Evolutionary conservation across 208 protist species (phyloP).

Genomic region (Acanthamoeba triangularis): DNA sequence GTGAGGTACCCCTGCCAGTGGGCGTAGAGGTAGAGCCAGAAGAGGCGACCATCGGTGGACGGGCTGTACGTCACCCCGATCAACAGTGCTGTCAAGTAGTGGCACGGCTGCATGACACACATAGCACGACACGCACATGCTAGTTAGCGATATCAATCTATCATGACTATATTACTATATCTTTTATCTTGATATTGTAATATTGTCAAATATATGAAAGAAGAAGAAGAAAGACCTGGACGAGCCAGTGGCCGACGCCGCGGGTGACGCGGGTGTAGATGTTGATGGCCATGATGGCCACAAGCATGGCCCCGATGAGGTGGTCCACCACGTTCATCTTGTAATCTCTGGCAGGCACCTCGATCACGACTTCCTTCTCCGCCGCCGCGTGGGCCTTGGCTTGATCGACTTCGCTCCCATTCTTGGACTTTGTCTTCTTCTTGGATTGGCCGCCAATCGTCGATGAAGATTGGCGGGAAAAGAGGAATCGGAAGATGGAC

Average conservation of each 20-base stretch:
- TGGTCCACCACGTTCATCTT: slow-evolving; percentile 72
- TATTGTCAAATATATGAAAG: neutral
- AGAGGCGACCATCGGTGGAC: neutral
- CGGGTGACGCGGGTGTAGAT: slow-evolving; percentile 43
- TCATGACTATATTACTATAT: too few species aligned
- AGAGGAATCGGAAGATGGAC: neutral
- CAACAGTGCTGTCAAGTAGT: slow-evolving; percentile 58
- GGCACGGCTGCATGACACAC: slow-evolving; percentile 61
- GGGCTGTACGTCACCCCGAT: slow-evolving; percentile 46
- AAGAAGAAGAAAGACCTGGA: neutral
- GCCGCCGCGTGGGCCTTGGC: neutral
- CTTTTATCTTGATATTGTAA: too few species aligned
- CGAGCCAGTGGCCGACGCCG: slow-evolving; percentile 61
- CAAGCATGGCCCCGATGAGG: neutral
- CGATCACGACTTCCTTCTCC: neutral
- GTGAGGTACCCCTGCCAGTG: slow-evolving; percentile 64
- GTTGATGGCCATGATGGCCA: slow-evolving; percentile 47
- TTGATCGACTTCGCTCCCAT: neutral
- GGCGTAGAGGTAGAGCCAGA: slow-evolving; percentile 35
- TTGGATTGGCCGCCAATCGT: neutral
- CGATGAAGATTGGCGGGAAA: neutral
- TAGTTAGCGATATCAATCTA: too few species aligned
- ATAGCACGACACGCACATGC: too few species aligned
- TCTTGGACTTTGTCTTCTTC: neutral
- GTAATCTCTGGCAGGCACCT: neutral